Percentiles rank a stretch among this genome's conserved stretches.
phyloP scores from a whole-genome alignment of 805 yeast genomes.

The Cyberlindnera nakhonratchasimensis region DNA sequence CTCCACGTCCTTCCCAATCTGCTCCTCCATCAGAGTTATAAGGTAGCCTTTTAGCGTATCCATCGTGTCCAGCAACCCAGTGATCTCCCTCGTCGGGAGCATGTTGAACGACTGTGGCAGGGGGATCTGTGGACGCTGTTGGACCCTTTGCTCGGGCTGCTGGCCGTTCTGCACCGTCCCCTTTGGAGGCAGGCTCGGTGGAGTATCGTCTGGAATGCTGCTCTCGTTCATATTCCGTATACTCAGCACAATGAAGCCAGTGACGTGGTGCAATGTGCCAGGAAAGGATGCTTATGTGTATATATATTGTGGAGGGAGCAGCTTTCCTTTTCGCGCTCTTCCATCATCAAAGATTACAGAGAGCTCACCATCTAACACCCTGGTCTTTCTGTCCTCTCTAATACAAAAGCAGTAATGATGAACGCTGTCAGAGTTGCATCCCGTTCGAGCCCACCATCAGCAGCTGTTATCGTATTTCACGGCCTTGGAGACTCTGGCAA shows the following conservation, averaged over 20 bases:
- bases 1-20: constrained; percentile 23
- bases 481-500: constrained; percentile 90
- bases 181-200: constrained; percentile 21
- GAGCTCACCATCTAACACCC: not conserved
- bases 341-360: not conserved
- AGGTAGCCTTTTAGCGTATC: constrained; percentile 30
- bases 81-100: constrained; percentile 24
- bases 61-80: constrained; percentile 20
- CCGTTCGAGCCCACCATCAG: constrained; percentile 40
- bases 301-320: too few relatives aligned
- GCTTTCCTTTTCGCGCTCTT: not conserved
- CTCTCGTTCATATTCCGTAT: not conserved
- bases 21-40: constrained; percentile 19
- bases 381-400: not conserved
- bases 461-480: constrained; percentile 75
- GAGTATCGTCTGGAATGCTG: constrained; percentile 3
- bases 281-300: too few relatives aligned
- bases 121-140: constrained; percentile 12
- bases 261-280: too few relatives aligned
- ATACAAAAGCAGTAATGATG: constrained; percentile 11
- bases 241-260: not conserved
- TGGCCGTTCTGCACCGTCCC: constrained; percentile 4
- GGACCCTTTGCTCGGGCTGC: constrained; percentile 3
- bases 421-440: constrained; percentile 33
- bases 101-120: constrained; percentile 22